These are phyloP conservation scores for Thermomucor indicae-seudaticae DNA, from an alignment of 371 early-diverging fungal genomes.

Conservation along the genomic window DNA sequence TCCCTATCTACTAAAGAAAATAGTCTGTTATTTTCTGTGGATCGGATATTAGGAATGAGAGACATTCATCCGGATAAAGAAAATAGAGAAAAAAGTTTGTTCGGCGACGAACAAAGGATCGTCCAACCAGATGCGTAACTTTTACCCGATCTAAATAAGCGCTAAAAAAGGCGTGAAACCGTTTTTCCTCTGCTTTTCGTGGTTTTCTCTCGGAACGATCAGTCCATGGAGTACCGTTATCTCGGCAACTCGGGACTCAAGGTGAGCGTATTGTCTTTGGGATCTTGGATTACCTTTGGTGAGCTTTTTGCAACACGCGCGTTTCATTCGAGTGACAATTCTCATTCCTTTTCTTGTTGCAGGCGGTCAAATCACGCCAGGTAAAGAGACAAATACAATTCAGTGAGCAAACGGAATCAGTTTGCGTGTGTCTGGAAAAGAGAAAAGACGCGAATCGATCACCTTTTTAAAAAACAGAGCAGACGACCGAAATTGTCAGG, in stretches of 20 bases:
- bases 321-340: background rate
- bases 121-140: no score
- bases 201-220: background rate
- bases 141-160: background rate
- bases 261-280: slow-evolving; percentile 50
- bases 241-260: slow-evolving; percentile 80
- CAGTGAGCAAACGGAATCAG: background rate
- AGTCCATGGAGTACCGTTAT: slow-evolving; percentile 76
- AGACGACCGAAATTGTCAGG: slow-evolving; percentile 64
- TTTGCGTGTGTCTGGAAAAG: background rate
- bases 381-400: slow-evolving; percentile 11
- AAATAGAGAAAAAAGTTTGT: no score
- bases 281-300: slow-evolving; percentile 66
- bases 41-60: no score
- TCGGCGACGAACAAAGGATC: no score
- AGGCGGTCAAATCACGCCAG: slow-evolving; percentile 59
- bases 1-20: no score
- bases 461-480: slow-evolving; percentile 31
- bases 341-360: slow-evolving; percentile 3
- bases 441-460: background rate
- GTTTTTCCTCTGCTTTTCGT: slow-evolving; percentile 2
- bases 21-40: no score
- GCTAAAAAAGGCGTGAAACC: background rate
- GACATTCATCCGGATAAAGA: no score
- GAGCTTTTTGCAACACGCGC: slow-evolving; percentile 9